A percentile compares a stretch with the other conserved stretches of the same genome.
Evolutionary conservation across 2,329 filamentous ascomycete species (phyloP).

Genomic region (Berkeleyomyces rouxiae): DNA sequence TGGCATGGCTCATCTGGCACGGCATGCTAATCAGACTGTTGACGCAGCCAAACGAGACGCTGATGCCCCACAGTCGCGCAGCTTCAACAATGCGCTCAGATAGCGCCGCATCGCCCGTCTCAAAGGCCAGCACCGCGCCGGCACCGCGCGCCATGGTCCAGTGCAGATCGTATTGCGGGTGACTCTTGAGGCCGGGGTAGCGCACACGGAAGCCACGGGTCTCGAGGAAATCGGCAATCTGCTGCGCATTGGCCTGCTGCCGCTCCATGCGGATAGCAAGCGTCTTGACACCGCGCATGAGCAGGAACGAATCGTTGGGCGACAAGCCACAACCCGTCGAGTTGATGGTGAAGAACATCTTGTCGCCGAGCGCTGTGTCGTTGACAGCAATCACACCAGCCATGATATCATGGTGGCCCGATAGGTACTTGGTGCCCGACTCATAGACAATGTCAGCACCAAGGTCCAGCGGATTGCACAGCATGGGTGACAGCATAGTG

Average conservation of each 20-base stretch:
- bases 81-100: slow-evolving; percentile 91
- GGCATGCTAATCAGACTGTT: slow-evolving; percentile 99
- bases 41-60: slow-evolving; percentile 93
- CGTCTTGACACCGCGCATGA: slow-evolving; percentile 92
- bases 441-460: slow-evolving; percentile 96
- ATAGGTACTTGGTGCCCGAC: slow-evolving; percentile 93
- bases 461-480: slow-evolving; percentile 83
- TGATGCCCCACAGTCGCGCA: slow-evolving; percentile 82
- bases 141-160: slow-evolving; percentile 90
- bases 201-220: slow-evolving; percentile 82
- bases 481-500: slow-evolving; percentile 94
- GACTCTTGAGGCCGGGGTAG: slow-evolving; percentile 83
- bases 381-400: slow-evolving; percentile 91
- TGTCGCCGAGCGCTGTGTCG: slow-evolving; percentile 63
- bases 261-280: slow-evolving; percentile 97
- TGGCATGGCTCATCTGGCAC: slow-evolving; percentile 98
- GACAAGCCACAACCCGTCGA: slow-evolving; percentile 84
- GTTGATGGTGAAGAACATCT: slow-evolving; percentile 94
- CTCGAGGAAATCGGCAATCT: slow-evolving; percentile 85
- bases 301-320: slow-evolving; percentile 88
- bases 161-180: slow-evolving; percentile 92
- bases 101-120: slow-evolving; percentile 71
- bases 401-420: slow-evolving; percentile 97
- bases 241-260: slow-evolving; percentile 82
- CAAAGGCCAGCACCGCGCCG: slow-evolving; percentile 87